Percentiles rank a stretch among this genome's conserved stretches.
phyloP scores from a whole-genome alignment of 352 stramenopile species.

The Pythium vanterpoolii region DNA sequence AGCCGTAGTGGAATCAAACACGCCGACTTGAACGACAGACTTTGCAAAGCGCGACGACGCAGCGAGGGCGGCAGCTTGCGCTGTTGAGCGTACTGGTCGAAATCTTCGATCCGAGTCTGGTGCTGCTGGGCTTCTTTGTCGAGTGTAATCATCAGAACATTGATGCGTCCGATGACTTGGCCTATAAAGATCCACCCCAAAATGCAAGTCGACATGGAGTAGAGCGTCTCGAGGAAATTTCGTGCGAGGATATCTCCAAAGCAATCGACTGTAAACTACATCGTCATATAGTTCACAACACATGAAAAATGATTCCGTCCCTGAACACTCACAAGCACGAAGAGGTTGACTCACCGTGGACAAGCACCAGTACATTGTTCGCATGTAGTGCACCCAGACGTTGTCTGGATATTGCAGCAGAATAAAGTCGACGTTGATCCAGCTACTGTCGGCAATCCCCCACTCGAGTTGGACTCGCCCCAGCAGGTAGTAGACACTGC shows the following conservation, averaged over 20 bases:
- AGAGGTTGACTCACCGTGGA: constrained; percentile 42
- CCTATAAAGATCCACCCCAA: constrained; percentile 77
- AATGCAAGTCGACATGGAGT: constrained; percentile 57
- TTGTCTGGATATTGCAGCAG: constrained; percentile 49
- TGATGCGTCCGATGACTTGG: constrained; percentile 69
- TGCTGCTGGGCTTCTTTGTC: constrained; percentile 55
- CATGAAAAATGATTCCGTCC: neutral
- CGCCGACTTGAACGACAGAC: constrained; percentile 49
- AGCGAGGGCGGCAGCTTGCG: constrained; percentile 38
- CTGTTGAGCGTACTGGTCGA: constrained; percentile 68
- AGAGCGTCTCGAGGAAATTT: constrained; percentile 62
- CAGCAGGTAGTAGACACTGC: constrained; percentile 30
- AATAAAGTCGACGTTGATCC: constrained; percentile 55
- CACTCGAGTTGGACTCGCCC: constrained; percentile 22
- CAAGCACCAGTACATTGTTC: constrained; percentile 76
- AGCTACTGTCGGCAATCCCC: constrained; percentile 31
- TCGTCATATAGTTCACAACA: neutral
- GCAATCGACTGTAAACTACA: constrained; percentile 73
- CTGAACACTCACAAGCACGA: neutral
- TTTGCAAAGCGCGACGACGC: constrained; percentile 45
- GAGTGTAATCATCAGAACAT: constrained; percentile 61
- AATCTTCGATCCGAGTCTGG: constrained; percentile 50
- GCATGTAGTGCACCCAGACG: constrained; percentile 58
- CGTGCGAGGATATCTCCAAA: constrained; percentile 66
- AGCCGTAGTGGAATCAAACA: constrained; percentile 42